Base-by-base conservation (phyloP, 345 rosid genomes). In the Eucalyptus regnans region DNA sequence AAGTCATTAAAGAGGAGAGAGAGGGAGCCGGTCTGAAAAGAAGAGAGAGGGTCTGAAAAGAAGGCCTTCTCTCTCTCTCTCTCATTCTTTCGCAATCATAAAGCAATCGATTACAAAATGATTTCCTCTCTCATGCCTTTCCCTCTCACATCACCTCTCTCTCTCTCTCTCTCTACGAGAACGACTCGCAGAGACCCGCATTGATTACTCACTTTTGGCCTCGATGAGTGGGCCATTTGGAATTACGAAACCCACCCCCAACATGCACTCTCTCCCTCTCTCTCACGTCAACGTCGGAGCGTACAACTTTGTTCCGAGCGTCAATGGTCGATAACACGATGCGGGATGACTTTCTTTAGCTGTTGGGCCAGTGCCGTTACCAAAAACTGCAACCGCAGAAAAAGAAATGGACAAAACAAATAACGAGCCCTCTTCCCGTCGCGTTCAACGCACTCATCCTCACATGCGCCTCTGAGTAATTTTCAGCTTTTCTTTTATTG, bases 21-120 rank as follows among this genome's bases (percentile, higher is more conserved):
- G 62, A 51, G 37, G 2, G 31, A 86, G 54, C 29, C 0, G 20
- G 23, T 33, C 46, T 17, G 44, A 18, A 52, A 86, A 86, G 48
- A 41, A 43, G 12, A 9, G 60, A 51, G 49, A n/a, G 66, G 23
- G 87, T 46, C 33, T 60, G 41, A n/a, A 41, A 66, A 87, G 27
- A 50, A 87, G 23, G 7, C 64, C 50, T 20, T 25, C 49, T 58
- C 60, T 87, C 88, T 20, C 46, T 46, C 43, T 51, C 54, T 51
- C 60, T 46, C 27, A 16, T 13, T 50, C 66, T n/a, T 20, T 23
- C 27, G 43, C 94, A 92, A 93, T 93, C 93, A 93, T 93, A 92
- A 92, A 92, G 94, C 92, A 91, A 91, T 93, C 93, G 93, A 93
- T 92, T 93, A 91, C 95, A 90, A 91, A 92, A 93, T 93, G 90